Evolutionary conservation across 208 protist species (phyloP), one percentile per base, ranked within the genome.

Genomic region (Blechomonas ayalai): DNA sequence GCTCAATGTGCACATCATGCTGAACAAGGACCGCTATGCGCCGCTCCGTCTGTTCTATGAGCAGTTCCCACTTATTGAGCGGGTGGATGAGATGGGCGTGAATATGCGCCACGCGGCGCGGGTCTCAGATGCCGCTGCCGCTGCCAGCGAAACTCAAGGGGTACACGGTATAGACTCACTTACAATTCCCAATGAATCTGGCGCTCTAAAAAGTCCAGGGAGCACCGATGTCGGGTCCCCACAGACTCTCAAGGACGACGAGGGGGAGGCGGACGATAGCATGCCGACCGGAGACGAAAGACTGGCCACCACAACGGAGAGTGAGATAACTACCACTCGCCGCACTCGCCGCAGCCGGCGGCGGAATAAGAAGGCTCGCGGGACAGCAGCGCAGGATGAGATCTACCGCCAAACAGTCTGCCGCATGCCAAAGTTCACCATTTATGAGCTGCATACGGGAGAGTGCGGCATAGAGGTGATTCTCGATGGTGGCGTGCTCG

Each of bases 61-160:
- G 29, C 78, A 81, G 44, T 73, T 72, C 35, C 69, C 73, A 31
- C 61, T 92, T 38, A 59, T 89, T 38, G 73, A 81, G 38, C 71
- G 72, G 33, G 62, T 85, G 23, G 79, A 86, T 12, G 76, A 86
- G 34, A 52, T 88, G 43, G 62, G 73, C 13, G 16, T 63, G 5
- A 31, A 12, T 12, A 43, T 59, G 2, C 29, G 22, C 12, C 13
- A 19, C 40, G 55, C 3, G 31, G 41, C 41, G 42, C 15, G 32
- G 4, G n/a, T n/a, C n/a, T n/a, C n/a, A n/a, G n/a, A n/a, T n/a
- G n/a, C n/a, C n/a, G n/a, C n/a, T n/a, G n/a, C n/a, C n/a, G n/a
- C n/a, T n/a, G n/a, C n/a, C n/a, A n/a, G n/a, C n/a, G n/a, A n/a
- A n/a, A n/a, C n/a, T n/a, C n/a, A n/a, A n/a, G n/a, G n/a, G n/a